These are phyloP conservation scores for Beauveria brongniartii DNA, from an alignment of 2,329 filamentous ascomycete genomes.

Conservation along the genomic window DNA sequence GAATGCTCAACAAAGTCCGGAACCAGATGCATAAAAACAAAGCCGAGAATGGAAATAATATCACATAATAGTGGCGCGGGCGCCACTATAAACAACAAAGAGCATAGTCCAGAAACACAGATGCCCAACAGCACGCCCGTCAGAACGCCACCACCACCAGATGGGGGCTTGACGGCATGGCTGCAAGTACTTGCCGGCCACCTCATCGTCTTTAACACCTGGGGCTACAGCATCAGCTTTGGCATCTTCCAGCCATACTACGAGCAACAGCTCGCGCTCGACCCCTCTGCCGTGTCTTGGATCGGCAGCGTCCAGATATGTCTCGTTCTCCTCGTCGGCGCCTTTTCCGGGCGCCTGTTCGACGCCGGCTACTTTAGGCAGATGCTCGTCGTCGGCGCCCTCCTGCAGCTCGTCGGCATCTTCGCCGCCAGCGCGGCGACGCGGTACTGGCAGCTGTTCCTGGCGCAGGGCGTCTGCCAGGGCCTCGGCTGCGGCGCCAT, in stretches of 20 bases:
- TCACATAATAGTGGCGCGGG: no score
- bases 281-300: conserved; percentile 36
- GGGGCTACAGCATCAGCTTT: conserved; percentile 32
- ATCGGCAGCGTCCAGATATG: conserved; percentile 40
- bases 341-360: conserved; percentile 32
- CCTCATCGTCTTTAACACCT: conserved; percentile 30
- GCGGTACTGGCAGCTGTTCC: conserved; percentile 39
- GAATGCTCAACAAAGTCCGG: not conserved
- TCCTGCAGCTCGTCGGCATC: conserved; percentile 37
- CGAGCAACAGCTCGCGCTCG: conserved; percentile 21
- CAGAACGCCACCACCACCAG: conserved; percentile 20
- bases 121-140: not conserved
- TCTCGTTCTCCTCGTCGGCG: conserved; percentile 32
- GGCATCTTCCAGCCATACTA: conserved; percentile 34
- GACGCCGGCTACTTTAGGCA: conserved; percentile 33
- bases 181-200: conserved; percentile 30
- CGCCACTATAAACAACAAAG: not conserved
- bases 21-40: not conserved
- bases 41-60: not conserved
- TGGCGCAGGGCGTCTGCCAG: conserved; percentile 47
- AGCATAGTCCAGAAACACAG: not conserved
- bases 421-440: conserved; percentile 33
- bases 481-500: conserved; percentile 48
- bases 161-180: conserved; percentile 30
- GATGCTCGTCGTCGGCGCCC: conserved; percentile 25